Base-by-base conservation (phyloP, 2,329 filamentous ascomycete genomes). In the Fusarium pininemorale region DNA sequence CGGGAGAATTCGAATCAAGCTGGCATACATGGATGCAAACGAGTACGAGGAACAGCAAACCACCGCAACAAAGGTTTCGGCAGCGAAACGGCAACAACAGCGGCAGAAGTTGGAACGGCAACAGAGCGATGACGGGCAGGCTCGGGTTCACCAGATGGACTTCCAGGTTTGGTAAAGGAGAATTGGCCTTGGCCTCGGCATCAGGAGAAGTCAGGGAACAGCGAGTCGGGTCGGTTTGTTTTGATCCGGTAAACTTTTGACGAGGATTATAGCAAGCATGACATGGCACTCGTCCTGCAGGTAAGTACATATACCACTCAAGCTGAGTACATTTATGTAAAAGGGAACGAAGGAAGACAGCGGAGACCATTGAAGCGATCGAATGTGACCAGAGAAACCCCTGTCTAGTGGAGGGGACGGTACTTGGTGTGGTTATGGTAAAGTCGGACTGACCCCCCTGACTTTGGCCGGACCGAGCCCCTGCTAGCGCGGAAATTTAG, bases 101-200 rank as follows among this genome's bases (percentile, higher is more conserved):
- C 75, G 70, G 38, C 63, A 72, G 44, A 62, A 59, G 48, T 41
- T 73, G 47, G 69, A 73, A 14, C 55, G 56, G 24, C 70, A 74
- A 26, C 66, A 70, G 30, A 66, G 66, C 37, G 63, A 78, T 28
- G 69, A 74, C 51, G 69, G 75, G 47, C 76, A 72, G 48, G 56
- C 69, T 66, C 75, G 66, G 63, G 69, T 72, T 18, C 74, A 75
- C 37, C 74, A 76, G 53, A 69, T 77, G 75, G 74, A 78, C 61
- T 78, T 78, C 64, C 72, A 64, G 44, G 77, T 78, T 44, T 78
- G 76, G 77, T 78, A 64, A 66, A 54, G 55, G 48, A 35, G 28
- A 10, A 30, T 51, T 44, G 57, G 63, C 55, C 39, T 57, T 44
- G 57, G 63, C 56, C 39, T 57, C 56, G 30, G 61, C 51, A 61